Evolutionary conservation across 202 grass and related monocot species (phyloP).

Genomic region (Sporobolus alterniflorus): DNA sequence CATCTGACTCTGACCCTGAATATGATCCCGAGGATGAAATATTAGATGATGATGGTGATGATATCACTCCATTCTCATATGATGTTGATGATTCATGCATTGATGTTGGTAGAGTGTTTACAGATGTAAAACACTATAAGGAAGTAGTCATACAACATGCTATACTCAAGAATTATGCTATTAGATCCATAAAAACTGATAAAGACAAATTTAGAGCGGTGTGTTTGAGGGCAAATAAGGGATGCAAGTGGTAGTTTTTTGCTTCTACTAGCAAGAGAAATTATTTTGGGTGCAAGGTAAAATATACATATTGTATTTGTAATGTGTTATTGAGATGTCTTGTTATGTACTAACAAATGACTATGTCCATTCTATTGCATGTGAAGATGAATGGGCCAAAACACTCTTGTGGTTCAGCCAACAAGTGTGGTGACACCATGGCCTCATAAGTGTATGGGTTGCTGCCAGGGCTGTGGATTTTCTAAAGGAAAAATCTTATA

Average conservation of each 20-base stretch:
- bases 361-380: too few relatives aligned
- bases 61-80: background rate
- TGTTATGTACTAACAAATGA: too few relatives aligned
- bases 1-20: too few relatives aligned
- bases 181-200: background rate
- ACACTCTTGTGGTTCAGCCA: too few relatives aligned
- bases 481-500: too few relatives aligned
- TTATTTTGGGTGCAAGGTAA: too few relatives aligned
- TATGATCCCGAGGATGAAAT: background rate
- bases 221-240: background rate
- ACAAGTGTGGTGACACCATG: too few relatives aligned
- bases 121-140: background rate
- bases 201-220: background rate
- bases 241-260: background rate
- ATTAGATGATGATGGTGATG: background rate
- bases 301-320: too few relatives aligned
- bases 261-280: background rate
- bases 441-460: too few relatives aligned
- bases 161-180: background rate
- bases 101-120: background rate
- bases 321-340: too few relatives aligned
- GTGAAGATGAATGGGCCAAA: too few relatives aligned
- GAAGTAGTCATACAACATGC: background rate
- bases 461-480: too few relatives aligned
- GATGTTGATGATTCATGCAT: background rate